These are phyloP conservation scores for Lotus japonicus DNA, from an alignment of 306 rosid species.

Conservation along the genomic window DNA sequence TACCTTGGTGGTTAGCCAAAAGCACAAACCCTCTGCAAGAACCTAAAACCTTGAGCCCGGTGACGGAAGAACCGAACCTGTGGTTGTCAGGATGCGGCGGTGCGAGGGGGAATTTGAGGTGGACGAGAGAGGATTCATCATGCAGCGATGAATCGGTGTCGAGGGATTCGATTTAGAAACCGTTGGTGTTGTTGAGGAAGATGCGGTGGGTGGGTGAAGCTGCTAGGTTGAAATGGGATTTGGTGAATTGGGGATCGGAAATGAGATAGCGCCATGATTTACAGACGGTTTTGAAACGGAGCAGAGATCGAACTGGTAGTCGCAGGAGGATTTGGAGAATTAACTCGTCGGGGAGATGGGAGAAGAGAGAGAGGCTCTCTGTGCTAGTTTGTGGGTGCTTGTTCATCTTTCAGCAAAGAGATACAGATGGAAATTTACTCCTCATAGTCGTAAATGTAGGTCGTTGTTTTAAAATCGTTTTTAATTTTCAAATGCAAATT, in stretches of 20 bases:
- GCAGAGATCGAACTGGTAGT: not conserved
- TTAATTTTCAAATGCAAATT: not conserved
- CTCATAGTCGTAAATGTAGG: not conserved
- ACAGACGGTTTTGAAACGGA: not conserved
- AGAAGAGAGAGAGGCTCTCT: not conserved
- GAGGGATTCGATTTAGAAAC: not conserved
- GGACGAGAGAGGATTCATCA: not conserved
- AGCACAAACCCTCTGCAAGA: not conserved
- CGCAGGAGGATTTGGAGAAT: not conserved
- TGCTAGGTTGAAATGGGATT: not conserved
- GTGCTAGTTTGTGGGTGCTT: too few species aligned
- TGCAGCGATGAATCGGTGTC: not conserved
- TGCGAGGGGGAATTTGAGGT: not conserved
- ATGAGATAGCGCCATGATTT: constrained; percentile 8
- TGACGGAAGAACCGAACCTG: too few species aligned
- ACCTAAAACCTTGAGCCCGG: not conserved
- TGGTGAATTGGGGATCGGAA: not conserved
- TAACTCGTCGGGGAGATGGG: not conserved
- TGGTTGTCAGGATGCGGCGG: not conserved
- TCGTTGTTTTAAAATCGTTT: not conserved
- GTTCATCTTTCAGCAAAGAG: too few species aligned
- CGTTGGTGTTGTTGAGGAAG: not conserved
- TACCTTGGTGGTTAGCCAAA: not conserved
- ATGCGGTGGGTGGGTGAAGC: not conserved
- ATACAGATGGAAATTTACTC: not conserved